Conservation (phyloP, 768 basidiomycete genomes). For the Leucosporidium scottii region DNA sequence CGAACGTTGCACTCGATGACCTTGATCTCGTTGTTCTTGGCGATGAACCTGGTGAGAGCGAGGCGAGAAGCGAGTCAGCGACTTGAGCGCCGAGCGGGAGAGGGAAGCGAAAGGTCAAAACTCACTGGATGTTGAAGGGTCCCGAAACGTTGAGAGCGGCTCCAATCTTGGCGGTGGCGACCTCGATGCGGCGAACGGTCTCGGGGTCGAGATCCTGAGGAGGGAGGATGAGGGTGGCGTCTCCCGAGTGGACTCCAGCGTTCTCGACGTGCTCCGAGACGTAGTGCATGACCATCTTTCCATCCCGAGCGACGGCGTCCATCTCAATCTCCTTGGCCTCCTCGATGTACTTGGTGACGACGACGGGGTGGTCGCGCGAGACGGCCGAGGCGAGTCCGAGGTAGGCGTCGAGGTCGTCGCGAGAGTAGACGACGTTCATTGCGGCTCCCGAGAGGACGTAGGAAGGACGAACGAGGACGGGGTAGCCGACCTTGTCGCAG, state of each 20-base stretch:
- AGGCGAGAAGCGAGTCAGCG: too few species aligned
- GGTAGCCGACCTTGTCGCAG: constrained; percentile 88
- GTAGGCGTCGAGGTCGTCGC: constrained; percentile 83
- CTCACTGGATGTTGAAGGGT: constrained; percentile 87
- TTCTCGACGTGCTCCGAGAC: constrained; percentile 99
- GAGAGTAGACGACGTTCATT: constrained; percentile 97
- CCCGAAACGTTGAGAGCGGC: constrained; percentile 96
- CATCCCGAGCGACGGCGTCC: constrained; percentile 95
- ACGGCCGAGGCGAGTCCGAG: constrained; percentile 91
- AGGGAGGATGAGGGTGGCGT: constrained; percentile 94
- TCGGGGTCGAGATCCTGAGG: constrained; percentile 97
- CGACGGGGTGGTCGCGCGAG: constrained; percentile 91
- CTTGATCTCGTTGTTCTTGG: constrained; percentile 99
- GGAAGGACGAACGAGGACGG: constrained; percentile 92
- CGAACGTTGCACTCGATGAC: constrained; percentile 99
- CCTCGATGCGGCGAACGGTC: constrained; percentile 91
- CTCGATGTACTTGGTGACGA: constrained; percentile 98
- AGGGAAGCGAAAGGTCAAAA: too few species aligned
- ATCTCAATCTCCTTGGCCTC: constrained; percentile 99
- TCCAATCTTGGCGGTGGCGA: constrained; percentile 94
- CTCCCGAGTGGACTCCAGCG: constrained; percentile 96
- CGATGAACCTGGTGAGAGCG: constrained; percentile 59
- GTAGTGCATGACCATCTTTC: constrained; percentile 98
- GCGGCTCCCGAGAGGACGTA: constrained; percentile 99
- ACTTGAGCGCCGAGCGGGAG: too few species aligned